A percentile compares a stretch with the other conserved stretches of the same genome.
These are phyloP conservation scores for Penicillium oxalicum DNA, from an alignment of 2,329 filamentous ascomycete genomes.

Conservation along the genomic window DNA sequence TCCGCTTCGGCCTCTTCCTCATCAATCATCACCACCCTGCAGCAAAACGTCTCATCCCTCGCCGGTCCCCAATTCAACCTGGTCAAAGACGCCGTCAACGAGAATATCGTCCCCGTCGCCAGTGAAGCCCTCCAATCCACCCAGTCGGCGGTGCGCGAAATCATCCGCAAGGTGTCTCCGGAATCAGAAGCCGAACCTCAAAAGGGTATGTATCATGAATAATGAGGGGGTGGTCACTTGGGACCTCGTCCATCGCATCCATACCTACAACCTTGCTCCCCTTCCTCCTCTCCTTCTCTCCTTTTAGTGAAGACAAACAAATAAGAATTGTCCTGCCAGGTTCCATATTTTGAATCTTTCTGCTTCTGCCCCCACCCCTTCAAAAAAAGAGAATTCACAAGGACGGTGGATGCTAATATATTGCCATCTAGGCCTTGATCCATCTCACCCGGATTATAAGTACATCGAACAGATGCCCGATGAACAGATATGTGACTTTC, in stretches of 20 bases:
- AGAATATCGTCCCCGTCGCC: conserved; percentile 9
- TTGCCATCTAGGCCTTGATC: not conserved
- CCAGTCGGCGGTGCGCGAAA: conserved; percentile 1
- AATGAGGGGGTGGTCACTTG: too few species aligned
- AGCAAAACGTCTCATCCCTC: conserved; percentile 4
- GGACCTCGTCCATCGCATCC: too few species aligned
- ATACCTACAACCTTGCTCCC: too few species aligned
- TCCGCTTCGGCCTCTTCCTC: too few species aligned
- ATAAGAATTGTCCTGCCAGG: too few species aligned
- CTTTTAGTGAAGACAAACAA: too few species aligned
- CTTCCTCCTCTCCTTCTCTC: too few species aligned
- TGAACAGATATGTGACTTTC: conserved; percentile 29
- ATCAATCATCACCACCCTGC: conserved; percentile 5
- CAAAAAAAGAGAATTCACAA: too few species aligned
- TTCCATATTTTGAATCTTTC: too few species aligned
- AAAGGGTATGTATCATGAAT: conserved; percentile 3
- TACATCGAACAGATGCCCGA: conserved; percentile 25
- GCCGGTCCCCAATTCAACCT: conserved; percentile 5
- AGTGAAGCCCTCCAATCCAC: conserved; percentile 12
- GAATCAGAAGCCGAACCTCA: not conserved
- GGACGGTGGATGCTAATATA: too few species aligned
- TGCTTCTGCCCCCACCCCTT: too few species aligned
- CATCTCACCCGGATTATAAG: conserved; percentile 13
- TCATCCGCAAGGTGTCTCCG: conserved; percentile 1
- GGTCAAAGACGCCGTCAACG: conserved; percentile 14